Evolutionary conservation across 2,329 filamentous ascomycete genomes (phyloP).

Genomic region (Capronia epimyces): DNA sequence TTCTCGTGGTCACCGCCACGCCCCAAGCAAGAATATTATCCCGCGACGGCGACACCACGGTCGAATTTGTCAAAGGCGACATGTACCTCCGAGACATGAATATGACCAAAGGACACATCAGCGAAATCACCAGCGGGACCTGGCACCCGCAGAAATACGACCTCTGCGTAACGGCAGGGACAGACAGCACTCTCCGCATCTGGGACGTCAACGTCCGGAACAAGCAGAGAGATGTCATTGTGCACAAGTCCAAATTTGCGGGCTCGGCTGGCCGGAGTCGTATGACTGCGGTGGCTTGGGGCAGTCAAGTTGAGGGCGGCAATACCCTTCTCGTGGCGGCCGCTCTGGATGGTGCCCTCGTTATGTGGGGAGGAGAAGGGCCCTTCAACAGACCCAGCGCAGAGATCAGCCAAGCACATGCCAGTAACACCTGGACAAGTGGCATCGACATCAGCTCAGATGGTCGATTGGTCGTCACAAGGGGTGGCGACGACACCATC

Average conservation of each 20-base stretch:
- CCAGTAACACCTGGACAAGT: conserved; percentile 78
- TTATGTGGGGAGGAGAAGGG: conserved; percentile 87
- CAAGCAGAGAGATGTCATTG: conserved; percentile 85
- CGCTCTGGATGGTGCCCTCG: conserved; percentile 80
- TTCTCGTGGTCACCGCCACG: conserved; percentile 82
- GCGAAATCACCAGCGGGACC: conserved; percentile 79
- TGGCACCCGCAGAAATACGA: conserved; percentile 89
- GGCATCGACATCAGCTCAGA: conserved; percentile 87
- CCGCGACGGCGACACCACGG: conserved; percentile 77
- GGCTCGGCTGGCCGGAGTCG: conserved; percentile 84
- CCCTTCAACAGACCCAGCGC: conserved; percentile 75
- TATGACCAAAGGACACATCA: conserved; percentile 94
- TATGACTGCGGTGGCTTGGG: conserved; percentile 92
- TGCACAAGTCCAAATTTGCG: conserved; percentile 87
- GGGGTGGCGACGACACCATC: conserved; percentile 85
- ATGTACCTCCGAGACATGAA: conserved; percentile 98
- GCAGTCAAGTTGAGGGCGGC: conserved; percentile 66
- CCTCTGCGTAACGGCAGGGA: conserved; percentile 81
- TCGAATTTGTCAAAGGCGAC: conserved; percentile 92
- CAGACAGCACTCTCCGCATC: conserved; percentile 90
- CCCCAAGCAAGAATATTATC: conserved; percentile 85
- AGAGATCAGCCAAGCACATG: conserved; percentile 80
- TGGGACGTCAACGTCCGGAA: conserved; percentile 94
- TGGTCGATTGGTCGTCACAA: conserved; percentile 81
- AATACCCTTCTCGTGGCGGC: conserved; percentile 73